These are phyloP conservation scores for Sesbania bispinosa DNA, from an alignment of 306 rosid species.

Conservation along the genomic window DNA sequence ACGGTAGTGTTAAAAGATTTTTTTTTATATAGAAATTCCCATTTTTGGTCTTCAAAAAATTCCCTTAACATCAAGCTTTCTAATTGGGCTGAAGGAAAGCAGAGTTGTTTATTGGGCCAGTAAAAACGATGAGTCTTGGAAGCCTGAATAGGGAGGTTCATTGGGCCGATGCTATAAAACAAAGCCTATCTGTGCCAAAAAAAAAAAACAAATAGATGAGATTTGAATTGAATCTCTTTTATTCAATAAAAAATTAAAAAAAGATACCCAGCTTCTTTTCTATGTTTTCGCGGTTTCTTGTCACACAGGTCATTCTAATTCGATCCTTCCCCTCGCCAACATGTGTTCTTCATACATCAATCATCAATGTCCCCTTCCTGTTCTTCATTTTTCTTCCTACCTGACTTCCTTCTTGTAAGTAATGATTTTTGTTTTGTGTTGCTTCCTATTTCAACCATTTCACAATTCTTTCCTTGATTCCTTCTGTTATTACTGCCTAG, in stretches of 20 bases:
- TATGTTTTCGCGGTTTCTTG: constrained; percentile 37
- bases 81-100: too few relatives aligned
- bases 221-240: too few relatives aligned
- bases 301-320: constrained; percentile 31
- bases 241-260: background rate
- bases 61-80: too few relatives aligned
- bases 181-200: too few relatives aligned
- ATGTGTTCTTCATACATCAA: background rate
- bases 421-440: background rate
- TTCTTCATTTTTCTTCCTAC: background rate
- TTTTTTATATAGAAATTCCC: too few relatives aligned
- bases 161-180: too few relatives aligned
- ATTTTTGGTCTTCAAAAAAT: too few relatives aligned
- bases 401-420: background rate
- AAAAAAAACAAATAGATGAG: too few relatives aligned
- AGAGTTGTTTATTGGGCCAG: too few relatives aligned
- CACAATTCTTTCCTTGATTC: background rate
- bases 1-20: too few relatives aligned
- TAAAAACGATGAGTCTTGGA: too few relatives aligned
- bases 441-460: background rate
- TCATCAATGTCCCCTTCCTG: background rate
- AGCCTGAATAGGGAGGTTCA: too few relatives aligned
- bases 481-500: background rate
- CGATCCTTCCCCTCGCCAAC: constrained; percentile 25
- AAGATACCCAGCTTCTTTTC: background rate